These are phyloP conservation scores for Scheffersomyces quercinus DNA, from an alignment of 1,139 yeast species.

Conservation along the genomic window DNA sequence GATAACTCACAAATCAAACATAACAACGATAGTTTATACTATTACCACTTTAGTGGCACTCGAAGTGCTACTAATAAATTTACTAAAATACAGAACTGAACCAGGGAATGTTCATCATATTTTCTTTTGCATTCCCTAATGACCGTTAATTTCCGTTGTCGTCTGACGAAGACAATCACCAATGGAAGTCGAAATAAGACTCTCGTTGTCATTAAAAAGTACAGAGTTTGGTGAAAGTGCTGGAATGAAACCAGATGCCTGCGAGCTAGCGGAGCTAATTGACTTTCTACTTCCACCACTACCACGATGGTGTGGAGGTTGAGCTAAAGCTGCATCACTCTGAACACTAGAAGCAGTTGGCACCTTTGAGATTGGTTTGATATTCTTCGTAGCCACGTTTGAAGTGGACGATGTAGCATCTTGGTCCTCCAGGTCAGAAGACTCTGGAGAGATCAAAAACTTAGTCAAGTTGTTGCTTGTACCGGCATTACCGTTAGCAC, in stretches of 20 bases:
- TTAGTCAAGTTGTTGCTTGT: slow-evolving; percentile 1
- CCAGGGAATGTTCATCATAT: not conserved
- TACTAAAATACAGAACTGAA: too few relatives aligned
- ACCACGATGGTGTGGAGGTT: slow-evolving; percentile 1
- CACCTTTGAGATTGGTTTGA: not conserved
- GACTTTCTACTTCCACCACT: slow-evolving; percentile 11
- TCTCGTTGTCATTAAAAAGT: slow-evolving; percentile 21
- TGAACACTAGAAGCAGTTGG: not conserved
- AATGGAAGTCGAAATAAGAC: slow-evolving; percentile 39
- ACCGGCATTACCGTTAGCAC: slow-evolving; percentile 14
- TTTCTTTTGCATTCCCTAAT: slow-evolving; percentile 9
- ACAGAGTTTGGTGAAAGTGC: not conserved
- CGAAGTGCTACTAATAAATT: too few relatives aligned
- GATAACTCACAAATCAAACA: too few relatives aligned
- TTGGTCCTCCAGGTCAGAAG: slow-evolving; percentile 15
- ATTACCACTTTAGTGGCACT: too few relatives aligned
- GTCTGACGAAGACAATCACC: slow-evolving; percentile 44
- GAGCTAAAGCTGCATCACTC: not conserved
- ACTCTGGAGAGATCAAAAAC: slow-evolving; percentile 25
- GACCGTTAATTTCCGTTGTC: slow-evolving; percentile 38
- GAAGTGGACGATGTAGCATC: slow-evolving; percentile 9
- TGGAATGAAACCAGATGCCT: slow-evolving; percentile 2
- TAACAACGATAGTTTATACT: too few relatives aligned
- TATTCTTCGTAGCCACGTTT: not conserved
- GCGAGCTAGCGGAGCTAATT: slow-evolving; percentile 11